Base-by-base conservation (phyloP, 352 stramenopile genomes). In the Phytophthora sp. region DNA sequence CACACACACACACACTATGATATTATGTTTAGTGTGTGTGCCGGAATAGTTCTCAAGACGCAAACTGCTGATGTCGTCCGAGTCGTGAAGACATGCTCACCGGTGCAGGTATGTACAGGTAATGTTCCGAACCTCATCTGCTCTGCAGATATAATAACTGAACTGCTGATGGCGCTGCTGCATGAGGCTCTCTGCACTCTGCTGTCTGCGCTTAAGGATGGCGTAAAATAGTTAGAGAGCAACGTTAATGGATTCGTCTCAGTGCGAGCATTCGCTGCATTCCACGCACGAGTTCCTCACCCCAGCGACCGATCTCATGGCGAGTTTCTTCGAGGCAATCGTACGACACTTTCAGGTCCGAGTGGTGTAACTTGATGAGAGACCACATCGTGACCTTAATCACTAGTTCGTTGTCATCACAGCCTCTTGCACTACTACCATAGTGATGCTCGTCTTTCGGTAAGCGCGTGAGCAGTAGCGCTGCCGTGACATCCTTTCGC, bases 301-400 rank as follows among this genome's bases (percentile, higher is more conserved):
- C 67, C 67, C 67, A 76, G 15, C 67, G 67, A 1, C 67, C 67
- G 28, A 72, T 72, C 38, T 76, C 67, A 26, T 72, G 56, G 5
- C 67, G 67, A 32, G 67, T 65, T n/a, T 68, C 62, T 38, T 72
- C 62, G 2, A 72, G 30, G 17, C 54, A 60, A 34, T 72, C 53
- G 41, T 63, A 62, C 12, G 67, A 55, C n/a, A 78, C 59, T 4
- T 60, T 38, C 23, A 78, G 53, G 15, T 63, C 32, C 45, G 69
- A 72, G 53, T 72, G 60, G 62, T 72, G 69, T 31, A 78, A 28
- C 37, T 72, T 78, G 35, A 69, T 70, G 27, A 75, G 42, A 5
- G 69, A 74, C 59, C 69, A 72, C 20, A 69, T 51, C 41, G 64
- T 78, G 17, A 73, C 66, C 35, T 75, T 69, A 1, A 77, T 55